A percentile compares a stretch with the other conserved stretches of the same genome.
Evolutionary conservation across 2,329 filamentous ascomycete species (phyloP).

Genomic region (Mycosphaerella arachidis): DNA sequence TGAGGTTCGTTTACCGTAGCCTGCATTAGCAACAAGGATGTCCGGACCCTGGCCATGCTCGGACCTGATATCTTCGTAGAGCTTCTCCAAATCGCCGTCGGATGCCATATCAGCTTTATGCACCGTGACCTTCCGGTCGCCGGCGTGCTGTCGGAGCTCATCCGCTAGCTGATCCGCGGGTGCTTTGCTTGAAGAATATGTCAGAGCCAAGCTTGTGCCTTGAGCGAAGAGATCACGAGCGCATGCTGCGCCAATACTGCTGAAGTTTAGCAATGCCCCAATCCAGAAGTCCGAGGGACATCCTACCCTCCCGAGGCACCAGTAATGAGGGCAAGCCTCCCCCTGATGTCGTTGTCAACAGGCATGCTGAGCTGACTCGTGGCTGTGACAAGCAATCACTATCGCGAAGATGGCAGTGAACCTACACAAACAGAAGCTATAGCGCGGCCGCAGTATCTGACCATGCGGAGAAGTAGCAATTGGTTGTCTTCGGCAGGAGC

Average conservation of each 20-base stretch:
- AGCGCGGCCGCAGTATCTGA: background rate
- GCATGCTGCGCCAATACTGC: slow-evolving; percentile 58
- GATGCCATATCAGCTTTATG: slow-evolving; percentile 58
- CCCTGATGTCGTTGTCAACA: slow-evolving; percentile 41
- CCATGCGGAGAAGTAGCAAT: background rate
- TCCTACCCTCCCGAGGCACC: slow-evolving; percentile 58
- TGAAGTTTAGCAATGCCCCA: background rate
- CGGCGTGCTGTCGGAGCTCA: slow-evolving; percentile 21
- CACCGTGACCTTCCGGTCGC: slow-evolving; percentile 44
- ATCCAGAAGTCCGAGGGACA: background rate
- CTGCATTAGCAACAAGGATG: slow-evolving; percentile 64
- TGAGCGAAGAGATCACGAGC: slow-evolving; percentile 52
- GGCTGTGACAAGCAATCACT: too few relatives aligned
- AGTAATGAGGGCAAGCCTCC: slow-evolving; percentile 55
- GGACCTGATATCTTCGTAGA: slow-evolving; percentile 53
- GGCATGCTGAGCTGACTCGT: slow-evolving; percentile 7
- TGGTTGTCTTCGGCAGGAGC: background rate
- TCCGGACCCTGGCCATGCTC: slow-evolving; percentile 54
- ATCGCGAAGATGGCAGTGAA: background rate
- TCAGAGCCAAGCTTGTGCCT: slow-evolving; percentile 55
- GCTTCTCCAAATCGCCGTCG: slow-evolving; percentile 48
- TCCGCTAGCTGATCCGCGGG: slow-evolving; percentile 44
- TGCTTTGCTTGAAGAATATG: slow-evolving; percentile 52
- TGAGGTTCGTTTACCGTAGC: slow-evolving; percentile 56
- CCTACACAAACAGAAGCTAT: background rate